Base-by-base conservation (phyloP, 2,329 filamentous ascomycete species). In the Aureobasidium leucospermi region DNA sequence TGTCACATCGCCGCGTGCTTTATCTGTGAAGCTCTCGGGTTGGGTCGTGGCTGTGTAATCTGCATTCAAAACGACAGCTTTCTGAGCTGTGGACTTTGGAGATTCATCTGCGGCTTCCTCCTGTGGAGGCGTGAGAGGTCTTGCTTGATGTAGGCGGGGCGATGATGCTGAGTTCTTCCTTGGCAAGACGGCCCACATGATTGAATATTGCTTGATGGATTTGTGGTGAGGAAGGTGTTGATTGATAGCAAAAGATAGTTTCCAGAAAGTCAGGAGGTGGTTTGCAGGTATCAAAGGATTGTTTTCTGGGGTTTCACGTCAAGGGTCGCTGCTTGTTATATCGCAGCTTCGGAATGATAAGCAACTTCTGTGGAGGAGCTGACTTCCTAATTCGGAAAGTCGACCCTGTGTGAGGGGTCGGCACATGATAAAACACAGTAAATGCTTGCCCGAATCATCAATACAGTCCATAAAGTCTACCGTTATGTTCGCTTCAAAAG, bases 1-100 rank as follows among this genome's bases (percentile, higher is more conserved):
- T 6, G 69, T 69, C 0, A 74, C 59, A 62, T 70, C 51, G 23
- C 52, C 52, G 10, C 32, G 52, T n/a, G 39, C 23, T 11, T 38
- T 34, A 16, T 57, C 52, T 31, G 52, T 5, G 9, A 55, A 55
- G 15, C 28, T 55, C 34, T 55, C 51, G 1, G 38, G n/a, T 9
- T 42, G 38, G 15, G 8, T 43, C 16, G 19, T 38, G 6, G 38
- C 19, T 43, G 51, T 55, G 39, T 43, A 34, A 11, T 29, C 43
- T 8, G 51, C 38, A 31, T 55, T 38, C 28, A 55, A 3, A 15
- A 55, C 51, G 39, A 55, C 51, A 6, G 51, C 49, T 31, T 52
- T 15, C 5, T 52, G 34, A 6, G 15, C 6, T n/a, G 36, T 6
- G 8, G 13, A n/a, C 19, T 39, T 29, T 29, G 34, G 6, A 15